Base-by-base conservation (phyloP, 345 rosid species). In the Arabis hirsuta region DNA sequence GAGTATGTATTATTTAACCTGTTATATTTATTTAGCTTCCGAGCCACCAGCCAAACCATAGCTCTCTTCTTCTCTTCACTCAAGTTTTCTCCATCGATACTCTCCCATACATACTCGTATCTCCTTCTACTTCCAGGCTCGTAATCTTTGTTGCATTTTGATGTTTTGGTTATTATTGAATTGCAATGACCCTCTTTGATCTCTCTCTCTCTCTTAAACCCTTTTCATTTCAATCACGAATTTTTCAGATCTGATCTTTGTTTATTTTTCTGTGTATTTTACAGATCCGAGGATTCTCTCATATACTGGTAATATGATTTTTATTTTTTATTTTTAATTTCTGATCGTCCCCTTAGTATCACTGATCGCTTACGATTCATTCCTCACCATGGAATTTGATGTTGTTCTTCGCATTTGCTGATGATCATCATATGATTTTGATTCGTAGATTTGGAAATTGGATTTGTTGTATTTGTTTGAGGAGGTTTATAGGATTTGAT, bases 201-300 rank as follows among this genome's bases (percentile, higher is more conserved):
- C 66, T 65, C 76, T 73, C 59, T 65, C 76, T 73, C 59, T 65
- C 76, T 36, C 71, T 56, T 11, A 57, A 56, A 56, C 72, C 60
- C 61, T 73, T 31, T 19, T 65, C 36, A 29, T 65, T 48, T 56
- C 22, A 56, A 32, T 51, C 24, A 36, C 22, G 4, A 53, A 68
- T 62, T 39, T 45, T 2, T n/a, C 59, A 75, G 79, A 75, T 75
- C 79, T 69, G 79, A 62, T 62, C 44, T 0, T 5, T 52, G 43
- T 12, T 8, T 20, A 1, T 13, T 38, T 36, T 38, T 20, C 31
- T 10, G 9, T 51, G 67, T 50, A 51, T 22, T 31, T 31, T 39
- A 67, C 78, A 67, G 79, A 75, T 75, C 74, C 71, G 53, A 46
- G 24, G 52, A 61, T 62, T 62, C 70, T 62, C 53, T 38, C 29